phyloP scores from a whole-genome alignment of 495 filamentous ascomycete species.

The Immersiella caudata region DNA sequence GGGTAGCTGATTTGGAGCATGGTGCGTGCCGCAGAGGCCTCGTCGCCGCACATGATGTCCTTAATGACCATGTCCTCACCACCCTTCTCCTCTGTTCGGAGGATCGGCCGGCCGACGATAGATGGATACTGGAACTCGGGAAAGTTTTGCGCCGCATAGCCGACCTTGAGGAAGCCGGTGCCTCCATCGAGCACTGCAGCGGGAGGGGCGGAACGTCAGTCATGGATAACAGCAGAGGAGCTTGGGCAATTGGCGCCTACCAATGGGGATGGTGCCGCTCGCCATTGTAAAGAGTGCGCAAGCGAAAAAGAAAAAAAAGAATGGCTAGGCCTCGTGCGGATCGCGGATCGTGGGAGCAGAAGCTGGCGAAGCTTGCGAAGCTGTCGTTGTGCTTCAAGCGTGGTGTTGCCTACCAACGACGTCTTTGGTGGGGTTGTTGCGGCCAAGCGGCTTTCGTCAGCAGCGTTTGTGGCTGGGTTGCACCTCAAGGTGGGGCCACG shows the following conservation, averaged over 20 bases:
- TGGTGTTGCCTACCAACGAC: constrained; percentile 23
- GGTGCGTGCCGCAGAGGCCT: constrained; percentile 90
- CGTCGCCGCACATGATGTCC: constrained; percentile 99
- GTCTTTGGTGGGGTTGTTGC: constrained; percentile 36
- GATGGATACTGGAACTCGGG: constrained; percentile 98
- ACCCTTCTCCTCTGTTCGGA: constrained; percentile 85
- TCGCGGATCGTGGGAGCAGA: not conserved
- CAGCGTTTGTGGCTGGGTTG: constrained; percentile 27
- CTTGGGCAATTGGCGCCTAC: constrained; percentile 20
- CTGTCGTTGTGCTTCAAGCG: constrained; percentile 4
- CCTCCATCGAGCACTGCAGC: constrained; percentile 94
- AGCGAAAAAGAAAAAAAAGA: constrained; percentile 10
- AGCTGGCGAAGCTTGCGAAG: constrained; percentile 13
- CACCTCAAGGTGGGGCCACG: constrained; percentile 27
- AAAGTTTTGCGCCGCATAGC: constrained; percentile 98
- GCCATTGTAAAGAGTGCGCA: constrained; percentile 26
- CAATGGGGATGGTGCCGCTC: constrained; percentile 32
- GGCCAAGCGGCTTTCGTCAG: constrained; percentile 23
- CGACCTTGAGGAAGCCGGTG: constrained; percentile 99
- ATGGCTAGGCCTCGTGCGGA: not conserved
- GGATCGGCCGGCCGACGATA: constrained; percentile 96
- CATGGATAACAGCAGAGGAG: not conserved
- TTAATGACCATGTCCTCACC: constrained; percentile 71
- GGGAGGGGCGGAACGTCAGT: constrained; percentile 30
- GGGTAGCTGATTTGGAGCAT: constrained; percentile 98